Evolutionary conservation across 2,329 filamentous ascomycete species (phyloP).

Genomic region (Xylaria sp.): DNA sequence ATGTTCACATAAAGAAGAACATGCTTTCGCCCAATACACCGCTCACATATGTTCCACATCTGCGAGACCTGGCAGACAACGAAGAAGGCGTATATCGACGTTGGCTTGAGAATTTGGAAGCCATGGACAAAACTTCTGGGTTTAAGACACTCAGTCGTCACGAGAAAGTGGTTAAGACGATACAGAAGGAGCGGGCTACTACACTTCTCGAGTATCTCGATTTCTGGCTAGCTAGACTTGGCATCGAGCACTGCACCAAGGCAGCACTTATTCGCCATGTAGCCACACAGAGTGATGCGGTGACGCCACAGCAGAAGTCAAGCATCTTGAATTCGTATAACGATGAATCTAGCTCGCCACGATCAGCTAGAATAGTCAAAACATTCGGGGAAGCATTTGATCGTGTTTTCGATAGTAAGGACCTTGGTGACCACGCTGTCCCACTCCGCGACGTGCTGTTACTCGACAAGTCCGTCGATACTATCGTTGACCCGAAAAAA

Average conservation of each 20-base stretch:
- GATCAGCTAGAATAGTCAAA: constrained; percentile 56
- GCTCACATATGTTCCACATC: constrained; percentile 68
- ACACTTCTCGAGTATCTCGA: constrained; percentile 65
- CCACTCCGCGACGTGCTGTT: constrained; percentile 63
- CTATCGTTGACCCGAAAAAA: constrained; percentile 64
- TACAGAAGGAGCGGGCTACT: constrained; percentile 62
- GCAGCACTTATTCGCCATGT: constrained; percentile 64
- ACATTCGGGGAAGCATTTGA: constrained; percentile 69
- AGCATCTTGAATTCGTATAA: constrained; percentile 61
- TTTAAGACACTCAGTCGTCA: constrained; percentile 64
- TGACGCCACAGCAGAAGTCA: constrained; percentile 65
- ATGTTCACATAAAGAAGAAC: constrained; percentile 68
- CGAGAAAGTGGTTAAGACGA: constrained; percentile 61
- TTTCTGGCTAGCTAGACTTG: constrained; percentile 61
- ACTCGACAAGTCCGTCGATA: constrained; percentile 64
- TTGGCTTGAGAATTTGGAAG: constrained; percentile 67
- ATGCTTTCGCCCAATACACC: constrained; percentile 69
- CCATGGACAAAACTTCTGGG: constrained; percentile 66
- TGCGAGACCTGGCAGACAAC: constrained; percentile 66
- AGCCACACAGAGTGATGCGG: constrained; percentile 58
- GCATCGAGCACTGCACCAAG: constrained; percentile 63
- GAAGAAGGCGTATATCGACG: constrained; percentile 65
- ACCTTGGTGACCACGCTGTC: constrained; percentile 53
- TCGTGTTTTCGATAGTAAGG: constrained; percentile 59
- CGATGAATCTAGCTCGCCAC: constrained; percentile 55